Evolutionary conservation across 768 basidiomycete species (phyloP).

Genomic region (Polyporus arcularius): DNA sequence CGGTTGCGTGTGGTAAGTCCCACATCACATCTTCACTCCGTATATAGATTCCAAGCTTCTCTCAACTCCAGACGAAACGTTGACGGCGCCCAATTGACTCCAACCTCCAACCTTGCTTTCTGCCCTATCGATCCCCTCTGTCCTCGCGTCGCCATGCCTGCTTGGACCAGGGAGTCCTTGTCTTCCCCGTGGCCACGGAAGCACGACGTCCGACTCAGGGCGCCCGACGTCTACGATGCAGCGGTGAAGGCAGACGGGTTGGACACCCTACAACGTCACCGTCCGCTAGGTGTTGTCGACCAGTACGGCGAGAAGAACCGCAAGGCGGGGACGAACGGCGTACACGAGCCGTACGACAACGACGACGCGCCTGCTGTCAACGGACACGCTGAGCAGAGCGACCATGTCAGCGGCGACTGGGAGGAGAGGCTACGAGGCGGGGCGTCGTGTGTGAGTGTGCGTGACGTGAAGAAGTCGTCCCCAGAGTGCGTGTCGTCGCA

Average conservation of each 20-base stretch:
- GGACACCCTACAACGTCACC: slow-evolving; percentile 5
- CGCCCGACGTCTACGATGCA: slow-evolving; percentile 3
- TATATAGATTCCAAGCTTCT: too few species aligned
- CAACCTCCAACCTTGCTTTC: too few species aligned
- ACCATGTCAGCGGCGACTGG: background rate
- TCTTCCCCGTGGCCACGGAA: slow-evolving; percentile 4
- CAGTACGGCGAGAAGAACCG: slow-evolving; percentile 4
- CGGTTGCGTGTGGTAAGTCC: too few species aligned
- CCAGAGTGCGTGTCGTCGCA: slow-evolving; percentile 7
- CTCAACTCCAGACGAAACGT: too few species aligned
- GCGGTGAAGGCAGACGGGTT: background rate
- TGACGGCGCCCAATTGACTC: too few species aligned
- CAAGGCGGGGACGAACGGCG: slow-evolving; percentile 9
- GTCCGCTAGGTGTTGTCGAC: slow-evolving; percentile 2
- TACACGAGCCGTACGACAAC: background rate
- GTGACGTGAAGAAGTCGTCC: slow-evolving; percentile 21
- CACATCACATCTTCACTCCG: too few species aligned
- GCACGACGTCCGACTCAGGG: slow-evolving; percentile 6
- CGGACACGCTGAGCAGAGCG: background rate
- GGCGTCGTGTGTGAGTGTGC: slow-evolving; percentile 14
- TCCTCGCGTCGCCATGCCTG: background rate
- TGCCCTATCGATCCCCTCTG: background rate
- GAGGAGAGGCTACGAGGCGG: slow-evolving; percentile 4
- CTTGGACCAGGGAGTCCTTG: slow-evolving; percentile 5
- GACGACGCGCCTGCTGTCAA: background rate